A percentile compares a stretch with the other conserved stretches of the same genome.
Conservation (phyloP, 208 protist genomes). For the Trypanosoma scelopori region DNA sequence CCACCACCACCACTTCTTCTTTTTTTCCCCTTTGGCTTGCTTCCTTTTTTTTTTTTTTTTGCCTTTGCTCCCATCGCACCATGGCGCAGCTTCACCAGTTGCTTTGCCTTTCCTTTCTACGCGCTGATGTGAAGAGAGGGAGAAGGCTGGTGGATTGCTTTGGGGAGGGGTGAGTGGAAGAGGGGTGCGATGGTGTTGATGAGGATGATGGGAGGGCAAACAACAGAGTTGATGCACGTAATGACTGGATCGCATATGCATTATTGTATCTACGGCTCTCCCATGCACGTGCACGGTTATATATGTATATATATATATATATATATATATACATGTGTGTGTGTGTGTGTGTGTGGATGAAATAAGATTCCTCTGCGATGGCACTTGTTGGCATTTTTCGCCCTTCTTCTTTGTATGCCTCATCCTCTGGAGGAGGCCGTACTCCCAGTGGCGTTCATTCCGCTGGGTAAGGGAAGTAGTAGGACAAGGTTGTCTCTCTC, state of each 20-base stretch:
- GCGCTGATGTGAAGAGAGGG: neutral
- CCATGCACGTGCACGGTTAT: too few relatives aligned
- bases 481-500: slow-evolving; percentile 7
- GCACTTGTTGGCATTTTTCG: neutral
- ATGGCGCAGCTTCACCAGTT: too few relatives aligned
- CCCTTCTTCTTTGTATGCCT: neutral
- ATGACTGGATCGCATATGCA: neutral
- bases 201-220: neutral
- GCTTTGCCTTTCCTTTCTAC: too few relatives aligned
- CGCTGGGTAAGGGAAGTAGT: neutral
- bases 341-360: neutral
- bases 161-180: too few relatives aligned
- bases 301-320: too few relatives aligned
- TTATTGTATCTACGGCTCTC: neutral
- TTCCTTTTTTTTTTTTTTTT: neutral
- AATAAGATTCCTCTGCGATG: neutral
- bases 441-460: neutral
- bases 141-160: too few relatives aligned
- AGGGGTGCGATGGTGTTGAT: too few relatives aligned
- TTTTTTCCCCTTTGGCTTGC: neutral
- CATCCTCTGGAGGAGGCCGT: neutral
- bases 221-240: neutral
- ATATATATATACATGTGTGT: too few relatives aligned
- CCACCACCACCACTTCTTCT: neutral
- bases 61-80: too few relatives aligned